These are phyloP conservation scores for Sphagnum tenellum DNA, from an alignment of 225 moss, liverwort and hornwort genomes.

Conservation along the genomic window DNA sequence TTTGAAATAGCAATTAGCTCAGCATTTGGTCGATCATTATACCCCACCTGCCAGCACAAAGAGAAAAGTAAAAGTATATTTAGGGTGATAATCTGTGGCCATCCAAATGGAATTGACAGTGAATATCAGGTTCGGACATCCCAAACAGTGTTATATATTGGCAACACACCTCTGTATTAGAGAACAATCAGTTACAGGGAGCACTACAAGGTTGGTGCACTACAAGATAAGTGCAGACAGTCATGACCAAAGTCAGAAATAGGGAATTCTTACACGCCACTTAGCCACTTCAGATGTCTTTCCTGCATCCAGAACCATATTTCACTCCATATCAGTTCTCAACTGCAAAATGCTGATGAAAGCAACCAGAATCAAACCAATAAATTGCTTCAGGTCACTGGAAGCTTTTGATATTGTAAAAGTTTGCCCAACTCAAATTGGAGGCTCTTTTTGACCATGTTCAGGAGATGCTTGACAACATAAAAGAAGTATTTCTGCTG, in stretches of 20 bases:
- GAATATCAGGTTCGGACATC: not conserved
- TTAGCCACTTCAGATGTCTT: slow-evolving; percentile 62
- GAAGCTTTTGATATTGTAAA: no score
- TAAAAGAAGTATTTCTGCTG: no score
- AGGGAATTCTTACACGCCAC: slow-evolving; percentile 43
- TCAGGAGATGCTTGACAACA: no score
- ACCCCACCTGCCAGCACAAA: slow-evolving; percentile 38
- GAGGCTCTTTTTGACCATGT: no score
- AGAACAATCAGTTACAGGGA: no score
- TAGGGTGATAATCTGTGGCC: not conserved
- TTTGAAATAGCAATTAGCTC: slow-evolving; percentile 77
- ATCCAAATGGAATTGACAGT: no score
- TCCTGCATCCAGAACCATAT: slow-evolving; percentile 31
- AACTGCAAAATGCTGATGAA: not conserved
- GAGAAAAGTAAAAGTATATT: not conserved
- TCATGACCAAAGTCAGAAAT: not conserved
- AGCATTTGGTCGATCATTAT: slow-evolving; percentile 92
- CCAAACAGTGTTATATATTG: not conserved
- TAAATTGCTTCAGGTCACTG: no score
- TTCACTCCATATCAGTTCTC: no score
- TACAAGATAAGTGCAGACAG: no score
- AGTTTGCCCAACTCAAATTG: no score
- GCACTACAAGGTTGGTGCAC: no score
- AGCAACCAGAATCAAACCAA: not conserved
- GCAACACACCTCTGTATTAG: not conserved